A percentile compares a stretch with the other conserved stretches of the same genome.
phyloP scores from a whole-genome alignment of 805 yeast genomes.

The Zygosaccharomyces bisporus region DNA sequence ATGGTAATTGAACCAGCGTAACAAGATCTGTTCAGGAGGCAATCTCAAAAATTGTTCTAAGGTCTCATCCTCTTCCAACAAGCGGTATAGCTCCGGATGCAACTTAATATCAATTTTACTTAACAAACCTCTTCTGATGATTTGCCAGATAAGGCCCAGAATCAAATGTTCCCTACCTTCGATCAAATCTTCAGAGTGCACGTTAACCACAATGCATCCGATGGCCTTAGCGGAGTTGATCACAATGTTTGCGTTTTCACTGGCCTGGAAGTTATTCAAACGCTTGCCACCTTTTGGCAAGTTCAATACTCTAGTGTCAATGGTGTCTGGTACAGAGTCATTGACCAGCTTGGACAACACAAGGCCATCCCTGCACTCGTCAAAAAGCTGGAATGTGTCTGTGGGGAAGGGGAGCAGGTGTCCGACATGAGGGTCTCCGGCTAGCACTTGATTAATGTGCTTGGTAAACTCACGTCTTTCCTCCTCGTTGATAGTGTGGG shows the following conservation, averaged over 20 bases:
- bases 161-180: constrained; percentile 93
- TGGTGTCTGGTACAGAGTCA: constrained; percentile 97
- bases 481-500: constrained; percentile 96
- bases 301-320: constrained; percentile 95
- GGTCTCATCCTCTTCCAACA: constrained; percentile 94
- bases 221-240: constrained; percentile 98
- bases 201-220: constrained; percentile 97
- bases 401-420: constrained; percentile 85
- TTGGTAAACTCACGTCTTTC: constrained; percentile 94
- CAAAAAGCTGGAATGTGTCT: constrained; percentile 91
- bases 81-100: constrained; percentile 93
- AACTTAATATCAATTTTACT: constrained; percentile 92
- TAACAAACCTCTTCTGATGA: constrained; percentile 91
- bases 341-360: constrained; percentile 89
- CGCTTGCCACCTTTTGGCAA: constrained; percentile 75
- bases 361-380: constrained; percentile 93
- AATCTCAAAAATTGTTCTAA: constrained; percentile 92
- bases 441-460: constrained; percentile 87
- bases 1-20: constrained; percentile 97
- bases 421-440: constrained; percentile 86
- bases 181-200: constrained; percentile 90
- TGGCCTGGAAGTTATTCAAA: constrained; percentile 90
- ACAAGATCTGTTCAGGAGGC: constrained; percentile 94
- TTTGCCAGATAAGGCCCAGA: constrained; percentile 93
- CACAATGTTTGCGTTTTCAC: constrained; percentile 95